Percentiles rank a stretch among this genome's conserved stretches.
phyloP scores from a whole-genome alignment of 1,284 basidiomycete species.

The Ustilago xerochloae region DNA sequence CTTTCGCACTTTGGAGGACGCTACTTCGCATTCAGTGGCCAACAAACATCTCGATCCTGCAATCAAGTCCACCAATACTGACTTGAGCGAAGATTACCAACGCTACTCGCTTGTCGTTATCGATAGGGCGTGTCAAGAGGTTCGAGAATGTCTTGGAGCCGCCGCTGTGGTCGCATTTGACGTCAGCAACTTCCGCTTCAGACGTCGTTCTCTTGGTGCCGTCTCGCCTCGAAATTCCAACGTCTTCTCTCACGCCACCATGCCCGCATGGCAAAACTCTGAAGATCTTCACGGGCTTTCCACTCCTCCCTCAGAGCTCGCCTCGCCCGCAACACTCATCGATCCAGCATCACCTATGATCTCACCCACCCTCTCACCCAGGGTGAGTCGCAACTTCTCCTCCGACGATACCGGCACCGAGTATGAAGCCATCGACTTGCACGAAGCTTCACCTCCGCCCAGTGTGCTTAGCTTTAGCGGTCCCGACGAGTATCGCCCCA shows the following conservation, averaged over 20 bases:
- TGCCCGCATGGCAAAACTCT: conserved; percentile 20
- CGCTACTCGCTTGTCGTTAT: conserved; percentile 35
- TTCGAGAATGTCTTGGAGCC: conserved; percentile 29
- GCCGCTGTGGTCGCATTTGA: conserved; percentile 39
- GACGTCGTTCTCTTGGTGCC: neutral
- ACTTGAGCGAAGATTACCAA: conserved; percentile 16
- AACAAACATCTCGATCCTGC: conserved; percentile 21
- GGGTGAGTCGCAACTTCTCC: conserved; percentile 36
- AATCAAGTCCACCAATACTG: conserved; percentile 4
- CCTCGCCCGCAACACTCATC: conserved; percentile 18
- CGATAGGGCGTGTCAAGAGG: conserved; percentile 30
- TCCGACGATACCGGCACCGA: neutral
- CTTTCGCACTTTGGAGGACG: conserved; percentile 35
- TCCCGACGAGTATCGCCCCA: conserved; percentile 13
- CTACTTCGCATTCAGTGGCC: conserved; percentile 9
- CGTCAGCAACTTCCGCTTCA: conserved; percentile 34
- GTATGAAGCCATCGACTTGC: conserved; percentile 22
- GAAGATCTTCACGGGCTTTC: conserved; percentile 24
- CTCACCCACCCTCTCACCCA: conserved; percentile 29
- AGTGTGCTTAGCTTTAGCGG: conserved; percentile 24
- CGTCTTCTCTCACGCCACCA: conserved; percentile 3
- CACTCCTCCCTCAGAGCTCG: conserved; percentile 27
- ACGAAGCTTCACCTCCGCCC: conserved; percentile 34
- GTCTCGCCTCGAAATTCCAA: conserved; percentile 26
- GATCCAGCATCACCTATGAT: conserved; percentile 29